A percentile compares a stretch with the other conserved stretches of the same genome.
phyloP scores from a whole-genome alignment of 495 filamentous ascomycete species.

The Jackrogersella minutella region DNA sequence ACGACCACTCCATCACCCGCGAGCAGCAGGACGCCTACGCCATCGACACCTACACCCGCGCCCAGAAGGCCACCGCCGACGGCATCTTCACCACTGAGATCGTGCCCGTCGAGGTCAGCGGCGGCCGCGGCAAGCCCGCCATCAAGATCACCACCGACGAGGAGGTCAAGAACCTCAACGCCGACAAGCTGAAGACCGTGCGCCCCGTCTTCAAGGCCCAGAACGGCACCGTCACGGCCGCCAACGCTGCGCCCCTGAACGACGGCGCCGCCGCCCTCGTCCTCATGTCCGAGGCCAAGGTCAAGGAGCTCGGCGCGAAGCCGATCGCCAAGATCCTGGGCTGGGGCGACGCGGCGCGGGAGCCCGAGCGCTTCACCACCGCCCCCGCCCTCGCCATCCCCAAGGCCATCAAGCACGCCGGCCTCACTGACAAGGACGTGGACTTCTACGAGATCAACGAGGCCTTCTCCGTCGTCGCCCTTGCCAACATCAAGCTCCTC shows the following conservation, averaged over 20 bases:
- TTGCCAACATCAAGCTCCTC: constrained; percentile 94
- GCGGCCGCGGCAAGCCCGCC: constrained; percentile 87
- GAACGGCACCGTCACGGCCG: constrained; percentile 92
- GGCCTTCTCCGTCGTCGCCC: constrained; percentile 94
- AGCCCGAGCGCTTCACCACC: constrained; percentile 94
- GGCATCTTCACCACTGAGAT: constrained; percentile 88
- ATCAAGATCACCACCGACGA: constrained; percentile 86
- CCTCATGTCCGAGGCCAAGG: constrained; percentile 86
- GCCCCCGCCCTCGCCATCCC: constrained; percentile 94
- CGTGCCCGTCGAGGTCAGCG: constrained; percentile 84
- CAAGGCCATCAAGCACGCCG: constrained; percentile 93
- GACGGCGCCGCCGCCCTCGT: constrained; percentile 92
- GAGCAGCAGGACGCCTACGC: constrained; percentile 93
- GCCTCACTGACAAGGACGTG: constrained; percentile 73
- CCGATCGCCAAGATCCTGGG: constrained; percentile 94
- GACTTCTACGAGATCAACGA: constrained; percentile 99
- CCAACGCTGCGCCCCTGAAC: constrained; percentile 94
- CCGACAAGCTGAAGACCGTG: constrained; percentile 84
- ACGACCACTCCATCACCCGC: constrained; percentile 80
- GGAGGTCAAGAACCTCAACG: constrained; percentile 97
- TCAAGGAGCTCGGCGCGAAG: constrained; percentile 87
- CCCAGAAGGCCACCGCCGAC: constrained; percentile 79
- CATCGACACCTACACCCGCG: constrained; percentile 89
- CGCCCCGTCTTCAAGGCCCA: constrained; percentile 85
- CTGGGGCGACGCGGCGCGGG: constrained; percentile 92